phyloP scores from a whole-genome alignment of 2,329 filamentous ascomycete species.

The Cladosporium sp. region DNA sequence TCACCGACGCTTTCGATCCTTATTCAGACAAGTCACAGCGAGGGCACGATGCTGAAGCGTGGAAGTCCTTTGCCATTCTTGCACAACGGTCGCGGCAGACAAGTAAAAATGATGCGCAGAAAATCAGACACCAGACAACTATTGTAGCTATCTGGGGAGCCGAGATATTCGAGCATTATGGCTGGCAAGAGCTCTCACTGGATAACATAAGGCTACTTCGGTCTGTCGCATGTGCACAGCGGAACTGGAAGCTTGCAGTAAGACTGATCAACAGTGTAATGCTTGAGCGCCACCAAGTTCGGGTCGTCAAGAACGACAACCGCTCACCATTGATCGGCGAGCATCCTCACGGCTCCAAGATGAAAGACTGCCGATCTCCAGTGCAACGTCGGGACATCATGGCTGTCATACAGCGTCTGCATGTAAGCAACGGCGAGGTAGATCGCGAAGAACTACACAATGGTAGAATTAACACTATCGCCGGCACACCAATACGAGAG shows the following conservation, averaged over 20 bases:
- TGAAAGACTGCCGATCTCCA: neutral
- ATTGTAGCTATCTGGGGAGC: slow-evolving; percentile 1
- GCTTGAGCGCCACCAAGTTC: neutral
- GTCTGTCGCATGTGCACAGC: neutral
- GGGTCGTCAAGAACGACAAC: neutral
- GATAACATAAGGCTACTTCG: neutral
- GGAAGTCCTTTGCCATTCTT: neutral
- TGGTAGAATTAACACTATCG: neutral
- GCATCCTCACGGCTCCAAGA: neutral
- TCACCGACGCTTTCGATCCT: neutral
- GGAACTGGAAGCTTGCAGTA: neutral
- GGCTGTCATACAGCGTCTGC: neutral
- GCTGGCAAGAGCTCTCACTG: neutral
- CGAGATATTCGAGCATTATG: slow-evolving; percentile 2
- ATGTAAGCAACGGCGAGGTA: neutral
- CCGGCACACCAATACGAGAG: neutral
- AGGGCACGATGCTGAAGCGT: slow-evolving; percentile 1
- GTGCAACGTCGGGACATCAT: neutral
- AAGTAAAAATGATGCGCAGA: neutral
- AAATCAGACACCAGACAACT: neutral
- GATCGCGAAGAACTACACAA: neutral
- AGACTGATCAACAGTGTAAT: neutral
- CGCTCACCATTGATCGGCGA: neutral
- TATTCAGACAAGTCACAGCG: neutral
- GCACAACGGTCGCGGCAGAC: neutral